Evolutionary conservation across 139 green algal genomes (phyloP), one percentile per base, ranked within the genome.

Genomic region (Coelastrella sp.): DNA sequence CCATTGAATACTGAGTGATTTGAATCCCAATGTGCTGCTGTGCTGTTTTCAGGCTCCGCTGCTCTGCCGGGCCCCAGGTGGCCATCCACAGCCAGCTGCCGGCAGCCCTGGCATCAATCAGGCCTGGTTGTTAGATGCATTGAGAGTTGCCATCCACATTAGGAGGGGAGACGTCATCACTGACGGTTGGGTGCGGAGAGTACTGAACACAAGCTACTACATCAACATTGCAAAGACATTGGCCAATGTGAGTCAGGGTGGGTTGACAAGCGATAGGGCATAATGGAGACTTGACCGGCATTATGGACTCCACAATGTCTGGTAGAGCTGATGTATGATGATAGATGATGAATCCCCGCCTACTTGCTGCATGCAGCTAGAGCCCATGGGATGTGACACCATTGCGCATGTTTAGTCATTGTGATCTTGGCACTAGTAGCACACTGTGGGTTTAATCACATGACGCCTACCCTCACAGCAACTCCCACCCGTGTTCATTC

Each of bases 131-230:
- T 59, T 86, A 22, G 65, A 86, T 59, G 80, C 59, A 4, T 19
- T 86, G 59, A 16, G 80, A 59, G n/a, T 86, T 20, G 80, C 80
- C 7, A 74, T 86, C 14, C 80, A 86, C 19, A 11, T 86, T 8
- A 74, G 80, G 59, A 64, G 80, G 11, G 80, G 80, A 7, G 80
- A 86, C 59, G 65, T 86, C 22, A 64, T 32, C 56, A 85, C 79
- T 64, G 61, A 85, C 13, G 11, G 19, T 7, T 85, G 79, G 79
- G 60, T 64, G 56, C 79, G 61, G 19, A 61, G 79, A n/a, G 61
- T 85, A 57, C 23, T 85, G 7, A n/a, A 61, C 19, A 61, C 79
- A 64, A 54, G 5, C 56, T 85, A 85, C 57, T 85, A 85, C 79
- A 73, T 85, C 79, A 71, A 85, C 79, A 56, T 85, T 17, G 79